Evolutionary conservation across 2,329 filamentous ascomycete genomes (phyloP), one percentile per base, ranked within the genome.

Genomic region (Zymoseptoria ardabiliae): DNA sequence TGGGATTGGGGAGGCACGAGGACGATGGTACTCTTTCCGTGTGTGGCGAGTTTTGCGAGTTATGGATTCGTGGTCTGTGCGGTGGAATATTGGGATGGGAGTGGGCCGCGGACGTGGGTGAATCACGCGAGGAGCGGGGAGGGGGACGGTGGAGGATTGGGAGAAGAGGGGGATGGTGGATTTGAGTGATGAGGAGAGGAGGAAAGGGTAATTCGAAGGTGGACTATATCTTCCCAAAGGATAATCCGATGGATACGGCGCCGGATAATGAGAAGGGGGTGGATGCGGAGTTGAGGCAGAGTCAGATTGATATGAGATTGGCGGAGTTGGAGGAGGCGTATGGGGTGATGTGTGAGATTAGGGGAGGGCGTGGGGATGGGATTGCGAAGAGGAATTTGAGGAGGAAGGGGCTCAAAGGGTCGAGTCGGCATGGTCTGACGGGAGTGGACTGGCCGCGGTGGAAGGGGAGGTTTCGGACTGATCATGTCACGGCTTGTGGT

Each of bases 311-410:
- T 61, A 76, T 88, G 65, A 78, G 85, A 1, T 77, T 85, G 56
- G 81, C 83, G 11, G 85, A 89, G 70, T 79, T 88, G 6, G 82
- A 87, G 61, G 85, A 88, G 70, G 83, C 81, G 1, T 85, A 82
- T 66, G 71, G 79, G 51, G 74, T 85, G 1, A 75, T 89, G 51
- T 71, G 74, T n/a, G 71, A 81, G 9, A 82, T 88, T 48, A 78
- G 81, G 54, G 71, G 74, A 13, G 85, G 84, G 1, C 69, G 79
- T 17, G 85, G 83, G 0, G 76, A 79, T 1, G 69, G 77, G 3
- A 72, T 88, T 8, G 75, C 77, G 2, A 71, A 74, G 10, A 70
- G 76, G 22, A 88, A 87, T 62, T 69, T 86, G 25, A 78, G 84
- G 5, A 76, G 76, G 49, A 79, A 82, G 65, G 83, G 82, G n/a